Evolutionary conservation across 2,329 filamentous ascomycete genomes (phyloP).

Genomic region (Penicillium crustosum): DNA sequence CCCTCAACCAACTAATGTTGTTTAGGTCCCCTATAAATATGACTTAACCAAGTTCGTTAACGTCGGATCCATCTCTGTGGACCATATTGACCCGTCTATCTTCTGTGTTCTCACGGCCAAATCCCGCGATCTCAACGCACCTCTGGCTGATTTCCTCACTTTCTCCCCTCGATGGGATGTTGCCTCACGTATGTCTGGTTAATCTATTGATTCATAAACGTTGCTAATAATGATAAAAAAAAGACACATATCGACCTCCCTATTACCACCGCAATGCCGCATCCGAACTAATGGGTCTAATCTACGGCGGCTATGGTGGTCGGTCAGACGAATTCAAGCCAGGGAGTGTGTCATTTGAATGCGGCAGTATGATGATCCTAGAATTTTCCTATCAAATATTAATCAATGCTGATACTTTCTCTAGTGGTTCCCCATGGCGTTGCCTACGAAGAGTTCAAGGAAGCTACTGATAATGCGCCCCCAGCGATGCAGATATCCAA

Average conservation of each 20-base stretch:
- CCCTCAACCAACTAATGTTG: background rate
- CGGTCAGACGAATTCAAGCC: slow-evolving; percentile 38
- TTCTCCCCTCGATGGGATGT: slow-evolving; percentile 44
- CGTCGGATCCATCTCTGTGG: slow-evolving; percentile 41
- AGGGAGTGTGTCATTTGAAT: slow-evolving; percentile 38
- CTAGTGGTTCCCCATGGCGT: slow-evolving; percentile 40
- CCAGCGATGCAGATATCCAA: slow-evolving; percentile 35
- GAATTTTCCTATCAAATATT: background rate
- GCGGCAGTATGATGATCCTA: slow-evolving; percentile 28
- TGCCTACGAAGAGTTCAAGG: slow-evolving; percentile 37
- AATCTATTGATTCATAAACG: background rate
- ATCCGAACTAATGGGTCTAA: slow-evolving; percentile 42
- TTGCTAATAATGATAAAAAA: slow-evolving; percentile 4
- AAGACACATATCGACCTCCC: slow-evolving; percentile 42
- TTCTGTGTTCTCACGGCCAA: slow-evolving; percentile 45
- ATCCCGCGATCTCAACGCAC: slow-evolving; percentile 36
- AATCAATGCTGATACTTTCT: slow-evolving; percentile 1
- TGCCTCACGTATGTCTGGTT: slow-evolving; percentile 32
- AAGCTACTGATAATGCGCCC: slow-evolving; percentile 28
- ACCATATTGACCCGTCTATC: slow-evolving; percentile 45
- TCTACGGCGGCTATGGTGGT: slow-evolving; percentile 38
- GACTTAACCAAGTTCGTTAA: slow-evolving; percentile 44
- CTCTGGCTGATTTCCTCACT: slow-evolving; percentile 41
- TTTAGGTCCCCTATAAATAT: slow-evolving; percentile 43
- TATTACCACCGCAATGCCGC: slow-evolving; percentile 47